These are phyloP conservation scores for Chrysanthemum lavandulifolium DNA, from an alignment of 129 eudicot genomes.

Conservation along the genomic window DNA sequence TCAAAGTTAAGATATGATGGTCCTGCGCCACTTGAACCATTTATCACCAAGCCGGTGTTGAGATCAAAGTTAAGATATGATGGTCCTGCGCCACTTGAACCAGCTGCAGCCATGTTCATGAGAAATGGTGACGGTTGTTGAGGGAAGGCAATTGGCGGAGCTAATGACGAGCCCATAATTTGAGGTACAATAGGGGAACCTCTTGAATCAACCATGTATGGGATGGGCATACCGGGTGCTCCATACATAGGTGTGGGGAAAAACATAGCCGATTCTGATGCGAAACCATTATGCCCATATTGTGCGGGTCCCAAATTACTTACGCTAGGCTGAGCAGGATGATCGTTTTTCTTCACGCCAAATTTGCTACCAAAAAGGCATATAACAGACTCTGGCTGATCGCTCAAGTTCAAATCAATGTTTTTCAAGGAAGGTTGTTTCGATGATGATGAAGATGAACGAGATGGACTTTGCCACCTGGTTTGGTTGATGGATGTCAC, in stretches of 20 bases:
- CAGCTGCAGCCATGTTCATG: constrained; percentile 49
- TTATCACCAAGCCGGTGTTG: constrained; percentile 48
- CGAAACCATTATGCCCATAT: constrained; percentile 25
- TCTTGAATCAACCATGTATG: constrained; percentile 67
- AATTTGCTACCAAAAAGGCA: constrained; percentile 64
- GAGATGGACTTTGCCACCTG: constrained; percentile 49
- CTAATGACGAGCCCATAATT: constrained; percentile 32
- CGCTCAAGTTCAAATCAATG: constrained; percentile 66
- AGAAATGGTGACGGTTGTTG: constrained; percentile 43
- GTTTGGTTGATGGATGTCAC: constrained; percentile 29
- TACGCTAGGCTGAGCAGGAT: constrained; percentile 26
- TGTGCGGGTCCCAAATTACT: constrained; percentile 38
- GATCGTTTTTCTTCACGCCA: constrained; percentile 44
- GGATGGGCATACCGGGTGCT: constrained; percentile 28
- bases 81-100: constrained; percentile 39
- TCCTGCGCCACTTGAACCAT: constrained; percentile 39
- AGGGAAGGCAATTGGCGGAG: constrained; percentile 17
- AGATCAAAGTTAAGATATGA: constrained; percentile 45
- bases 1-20: constrained; percentile 45
- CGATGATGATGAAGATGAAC: constrained; percentile 61
- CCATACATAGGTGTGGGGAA: constrained; percentile 11
- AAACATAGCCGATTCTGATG: constrained; percentile 30
- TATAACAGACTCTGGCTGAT: constrained; percentile 51
- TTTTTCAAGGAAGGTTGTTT: constrained; percentile 49
- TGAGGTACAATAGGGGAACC: constrained; percentile 66